phyloP scores from a whole-genome alignment of 2,329 filamentous ascomycete genomes.

The Nigrospora oryzae region DNA sequence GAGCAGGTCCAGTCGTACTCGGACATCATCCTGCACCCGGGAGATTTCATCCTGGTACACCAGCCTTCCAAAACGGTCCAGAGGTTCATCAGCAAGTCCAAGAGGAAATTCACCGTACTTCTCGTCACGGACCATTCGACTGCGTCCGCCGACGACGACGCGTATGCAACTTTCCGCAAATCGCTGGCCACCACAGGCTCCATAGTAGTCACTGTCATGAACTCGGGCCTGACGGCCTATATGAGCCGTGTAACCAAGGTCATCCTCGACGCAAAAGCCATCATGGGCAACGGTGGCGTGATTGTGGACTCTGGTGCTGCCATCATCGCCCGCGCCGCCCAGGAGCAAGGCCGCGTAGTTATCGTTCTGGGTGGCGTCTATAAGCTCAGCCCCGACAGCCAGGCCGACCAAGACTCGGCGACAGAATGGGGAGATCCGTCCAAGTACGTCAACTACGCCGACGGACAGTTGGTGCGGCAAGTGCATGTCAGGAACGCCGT shows the following conservation, averaged over 20 bases:
- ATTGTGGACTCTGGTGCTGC: slow-evolving; percentile 78
- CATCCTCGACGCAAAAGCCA: slow-evolving; percentile 77
- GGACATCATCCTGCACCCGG: slow-evolving; percentile 85
- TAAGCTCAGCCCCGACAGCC: slow-evolving; percentile 85
- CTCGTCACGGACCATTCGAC: slow-evolving; percentile 58
- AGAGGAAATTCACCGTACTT: slow-evolving; percentile 86
- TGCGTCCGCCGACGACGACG: slow-evolving; percentile 29
- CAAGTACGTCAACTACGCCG: slow-evolving; percentile 66
- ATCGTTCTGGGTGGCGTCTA: slow-evolving; percentile 87
- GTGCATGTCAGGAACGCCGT: slow-evolving; percentile 72
- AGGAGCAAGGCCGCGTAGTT: slow-evolving; percentile 73
- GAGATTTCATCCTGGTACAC: slow-evolving; percentile 86
- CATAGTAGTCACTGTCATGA: slow-evolving; percentile 74
- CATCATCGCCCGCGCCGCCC: slow-evolving; percentile 76
- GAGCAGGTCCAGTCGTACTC: slow-evolving; percentile 86
- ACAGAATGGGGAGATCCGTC: slow-evolving; percentile 83
- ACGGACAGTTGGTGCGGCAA: slow-evolving; percentile 70
- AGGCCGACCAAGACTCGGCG: slow-evolving; percentile 71
- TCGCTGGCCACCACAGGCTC: slow-evolving; percentile 71
- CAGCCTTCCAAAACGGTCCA: slow-evolving; percentile 82
- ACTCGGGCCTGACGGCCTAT: slow-evolving; percentile 80
- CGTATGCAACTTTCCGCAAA: slow-evolving; percentile 58
- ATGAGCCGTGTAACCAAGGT: slow-evolving; percentile 97
- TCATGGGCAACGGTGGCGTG: slow-evolving; percentile 81
- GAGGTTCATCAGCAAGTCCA: slow-evolving; percentile 76